Base-by-base conservation (phyloP, 305 asterid genomes). In the Fraxinus floribunda region DNA sequence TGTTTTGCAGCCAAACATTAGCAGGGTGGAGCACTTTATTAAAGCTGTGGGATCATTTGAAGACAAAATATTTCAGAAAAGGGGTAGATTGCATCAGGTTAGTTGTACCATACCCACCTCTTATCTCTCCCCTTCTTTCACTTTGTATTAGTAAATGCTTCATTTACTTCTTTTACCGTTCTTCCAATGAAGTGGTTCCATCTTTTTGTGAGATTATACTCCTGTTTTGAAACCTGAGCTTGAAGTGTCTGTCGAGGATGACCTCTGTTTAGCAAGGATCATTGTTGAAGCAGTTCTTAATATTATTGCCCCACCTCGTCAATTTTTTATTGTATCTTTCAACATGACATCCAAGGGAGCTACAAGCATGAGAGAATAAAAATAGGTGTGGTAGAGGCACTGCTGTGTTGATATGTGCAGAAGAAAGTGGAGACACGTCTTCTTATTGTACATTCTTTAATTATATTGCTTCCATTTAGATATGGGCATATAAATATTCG, bases 31-130 rank as follows among this genome's bases (percentile, higher is more conserved):
- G 76, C 95, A 89, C 85, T 94, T 93, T 77, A 97, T 97, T 85
- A 97, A 96, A 89, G 98, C 99, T 57, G 97, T 96, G 75, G 99
- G 97, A 74, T 89, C 92, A 15, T 97, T 83, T 83, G 98, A 97
- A 89, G 98, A 97, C 81, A 94, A 90, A 83, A 94, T 97, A 85
- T 97, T 94, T 86, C 97, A 89, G 88, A 97, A 97, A 87, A 92
- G 99, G 86, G 94, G 93, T 60, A 89, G 93, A 66, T 68, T 93
- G 84, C 97, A 97, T 89, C 97, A 92, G 94, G 99, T 94, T 85
- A 80, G 82, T 86, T 77, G 18, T 78, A 5, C 36, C 76, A 66
- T 32, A 70, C 38, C 10, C 66, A 39, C 39, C 26, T 52, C 46
- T 81, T 79, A 73, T 57, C 72, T 62, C 57, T 62, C 52, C 38